Evolutionary conservation across 305 asterid species (phyloP).

Genomic region (Ilex paraguariensis): DNA sequence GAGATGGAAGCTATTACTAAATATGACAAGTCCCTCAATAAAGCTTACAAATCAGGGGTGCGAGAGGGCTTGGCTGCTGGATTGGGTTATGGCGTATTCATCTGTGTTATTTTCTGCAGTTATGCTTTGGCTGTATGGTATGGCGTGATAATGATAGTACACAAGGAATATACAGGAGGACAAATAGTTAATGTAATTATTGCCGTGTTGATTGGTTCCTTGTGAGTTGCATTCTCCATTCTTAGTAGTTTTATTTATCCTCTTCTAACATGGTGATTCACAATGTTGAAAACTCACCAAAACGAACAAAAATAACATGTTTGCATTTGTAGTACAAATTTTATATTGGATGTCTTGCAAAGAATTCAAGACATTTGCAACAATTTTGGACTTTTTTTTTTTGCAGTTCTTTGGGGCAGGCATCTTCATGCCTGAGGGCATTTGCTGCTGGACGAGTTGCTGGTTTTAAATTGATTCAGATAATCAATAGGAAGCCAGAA

Average conservation of each 20-base stretch:
- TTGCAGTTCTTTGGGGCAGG: slow-evolving; percentile 15
- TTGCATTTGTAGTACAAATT: too few relatives aligned
- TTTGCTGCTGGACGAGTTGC: slow-evolving; percentile 1
- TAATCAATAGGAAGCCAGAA: neutral
- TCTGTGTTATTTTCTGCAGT: slow-evolving; percentile 22
- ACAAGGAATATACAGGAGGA: slow-evolving; percentile 42
- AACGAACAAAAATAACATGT: too few relatives aligned
- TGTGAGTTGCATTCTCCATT: slow-evolving; percentile 29
- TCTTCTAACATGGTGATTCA: too few relatives aligned
- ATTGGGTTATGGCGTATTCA: slow-evolving; percentile 33
- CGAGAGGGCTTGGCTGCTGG: slow-evolving; percentile 51
- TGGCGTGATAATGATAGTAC: slow-evolving; percentile 39
- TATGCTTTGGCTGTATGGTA: slow-evolving; percentile 54
- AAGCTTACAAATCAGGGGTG: slow-evolving; percentile 26
- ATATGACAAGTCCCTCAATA: slow-evolving; percentile 31
- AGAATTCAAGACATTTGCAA: too few relatives aligned
- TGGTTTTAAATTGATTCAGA: neutral
- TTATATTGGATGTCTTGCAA: too few relatives aligned
- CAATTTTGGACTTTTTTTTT: neutral
- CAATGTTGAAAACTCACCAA: too few relatives aligned
- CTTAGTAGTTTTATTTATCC: too few relatives aligned
- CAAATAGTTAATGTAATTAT: slow-evolving; percentile 35
- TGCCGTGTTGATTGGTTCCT: slow-evolving; percentile 49
- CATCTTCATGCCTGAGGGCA: slow-evolving; percentile 10
- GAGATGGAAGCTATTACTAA: slow-evolving; percentile 38